Conservation (phyloP, 306 rosid species). For the Glycine latifolia region DNA sequence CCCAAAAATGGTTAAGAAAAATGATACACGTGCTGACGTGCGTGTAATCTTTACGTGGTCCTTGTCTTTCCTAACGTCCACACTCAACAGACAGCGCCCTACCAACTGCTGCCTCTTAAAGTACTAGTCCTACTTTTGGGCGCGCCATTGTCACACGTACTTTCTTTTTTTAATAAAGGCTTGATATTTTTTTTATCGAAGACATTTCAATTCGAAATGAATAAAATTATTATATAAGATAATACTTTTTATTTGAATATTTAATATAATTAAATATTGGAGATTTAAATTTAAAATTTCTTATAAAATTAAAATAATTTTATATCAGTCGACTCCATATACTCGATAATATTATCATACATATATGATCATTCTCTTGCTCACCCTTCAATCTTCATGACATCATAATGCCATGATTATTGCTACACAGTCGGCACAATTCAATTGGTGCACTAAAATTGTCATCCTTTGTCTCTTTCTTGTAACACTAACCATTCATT, state of each 20-base stretch:
- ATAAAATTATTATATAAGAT: no score
- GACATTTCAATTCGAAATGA: no score
- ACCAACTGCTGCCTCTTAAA: conserved; percentile 1
- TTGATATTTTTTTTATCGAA: no score
- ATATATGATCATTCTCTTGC: no score
- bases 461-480: conserved; percentile 17
- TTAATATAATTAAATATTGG: no score
- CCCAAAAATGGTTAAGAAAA: not conserved
- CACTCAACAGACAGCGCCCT: conserved; percentile 7
- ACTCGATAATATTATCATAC: no score
- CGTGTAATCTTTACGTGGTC: not conserved
- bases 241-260: no score
- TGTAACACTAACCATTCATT: conserved; percentile 14
- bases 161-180: no score
- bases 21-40: conserved; percentile 33
- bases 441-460: conserved; percentile 22
- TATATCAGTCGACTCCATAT: no score
- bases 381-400: not conserved
- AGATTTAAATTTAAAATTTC: no score
- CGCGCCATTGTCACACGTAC: no score
- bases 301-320: no score
- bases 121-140: not conserved
- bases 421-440: conserved; percentile 22
- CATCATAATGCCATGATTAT: not conserved
- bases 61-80: not conserved